Conservation (phyloP, 2,329 filamentous ascomycete genomes). For the Xylariaceae sp. region DNA sequence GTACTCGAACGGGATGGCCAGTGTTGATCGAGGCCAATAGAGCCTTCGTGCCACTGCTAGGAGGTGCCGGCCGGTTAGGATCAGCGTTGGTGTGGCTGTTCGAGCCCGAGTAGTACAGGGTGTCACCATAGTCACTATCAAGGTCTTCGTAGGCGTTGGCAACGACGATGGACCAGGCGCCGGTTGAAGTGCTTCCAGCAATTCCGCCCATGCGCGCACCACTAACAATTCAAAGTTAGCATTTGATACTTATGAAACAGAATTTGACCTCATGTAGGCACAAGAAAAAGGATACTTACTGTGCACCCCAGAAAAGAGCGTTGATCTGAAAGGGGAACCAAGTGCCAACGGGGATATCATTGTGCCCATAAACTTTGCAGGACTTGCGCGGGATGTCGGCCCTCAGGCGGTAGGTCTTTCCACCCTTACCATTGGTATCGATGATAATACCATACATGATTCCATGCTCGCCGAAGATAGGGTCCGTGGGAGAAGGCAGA, state of each 20-base stretch:
- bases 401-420: constrained; percentile 21
- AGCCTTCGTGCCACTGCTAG: constrained; percentile 21
- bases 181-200: constrained; percentile 17
- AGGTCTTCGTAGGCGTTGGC: constrained; percentile 17
- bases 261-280: too few relatives aligned
- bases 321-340: constrained; percentile 28
- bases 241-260: neutral
- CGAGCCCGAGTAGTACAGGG: constrained; percentile 19
- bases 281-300: constrained; percentile 5
- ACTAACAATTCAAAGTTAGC: neutral
- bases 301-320: constrained; percentile 28
- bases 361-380: constrained; percentile 26
- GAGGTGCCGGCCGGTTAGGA: constrained; percentile 9
- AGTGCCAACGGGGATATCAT: constrained; percentile 22
- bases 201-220: constrained; percentile 24
- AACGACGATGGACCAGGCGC: constrained; percentile 29
- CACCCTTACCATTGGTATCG: constrained; percentile 4
- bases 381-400: constrained; percentile 14
- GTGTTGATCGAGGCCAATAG: constrained; percentile 21
- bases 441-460: constrained; percentile 27
- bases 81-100: constrained; percentile 19
- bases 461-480: constrained; percentile 22
- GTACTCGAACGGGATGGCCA: constrained; percentile 24
- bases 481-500: constrained; percentile 19
- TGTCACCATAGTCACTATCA: constrained; percentile 15